Base-by-base conservation (phyloP, 371 early-diverging fungal species). In the Lichtheimia corymbifera region DNA sequence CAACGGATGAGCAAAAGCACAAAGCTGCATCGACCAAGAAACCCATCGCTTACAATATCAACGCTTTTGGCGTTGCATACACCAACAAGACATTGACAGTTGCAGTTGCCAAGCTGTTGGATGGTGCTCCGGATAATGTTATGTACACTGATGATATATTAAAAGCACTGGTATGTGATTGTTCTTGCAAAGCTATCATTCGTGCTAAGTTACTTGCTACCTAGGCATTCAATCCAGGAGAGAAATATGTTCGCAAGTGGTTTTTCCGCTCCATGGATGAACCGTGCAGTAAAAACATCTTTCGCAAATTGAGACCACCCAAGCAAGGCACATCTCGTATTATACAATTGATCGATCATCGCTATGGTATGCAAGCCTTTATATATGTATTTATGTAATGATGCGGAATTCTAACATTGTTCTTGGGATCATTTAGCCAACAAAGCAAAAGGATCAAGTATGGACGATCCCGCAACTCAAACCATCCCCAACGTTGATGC, bases 111-210 rank as follows among this genome's bases (percentile, higher is more conserved):
- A 67, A 59, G 14, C 35, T 78, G 9, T 51, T 71, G 2, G 43
- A 44, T 22, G 73, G 54, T 55, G 71, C 79, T 9, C 64, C 68
- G 11, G 62, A 71, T 17, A 25, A 73, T 22, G 55, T 52, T 11
- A 68, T 78, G 59, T 55, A 65, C 24, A 59, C 51, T 3, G 41
- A 56, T n/a, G 78, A 78, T 63, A 60, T 71, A n/a, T 22, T 78
- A 17, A 64, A 55, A 20, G 73, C 71, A 24, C 44, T 78, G 69
- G 78, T 78, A 74, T 59, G 62, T 30, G n/a, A 30, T 27, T 45
- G 50, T 5, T 42, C 25, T 35, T 35, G 11, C 35, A 35, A 35
- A 35, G 35, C 2, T 11, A 44, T 0, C 49, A 24, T 15, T 49
- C 2, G 11, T 17, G 1, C 9, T 35, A 20, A 27, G 45, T 27